phyloP scores from a whole-genome alignment of 2,329 filamentous ascomycete genomes.

The Taxawa tesnikishii region DNA sequence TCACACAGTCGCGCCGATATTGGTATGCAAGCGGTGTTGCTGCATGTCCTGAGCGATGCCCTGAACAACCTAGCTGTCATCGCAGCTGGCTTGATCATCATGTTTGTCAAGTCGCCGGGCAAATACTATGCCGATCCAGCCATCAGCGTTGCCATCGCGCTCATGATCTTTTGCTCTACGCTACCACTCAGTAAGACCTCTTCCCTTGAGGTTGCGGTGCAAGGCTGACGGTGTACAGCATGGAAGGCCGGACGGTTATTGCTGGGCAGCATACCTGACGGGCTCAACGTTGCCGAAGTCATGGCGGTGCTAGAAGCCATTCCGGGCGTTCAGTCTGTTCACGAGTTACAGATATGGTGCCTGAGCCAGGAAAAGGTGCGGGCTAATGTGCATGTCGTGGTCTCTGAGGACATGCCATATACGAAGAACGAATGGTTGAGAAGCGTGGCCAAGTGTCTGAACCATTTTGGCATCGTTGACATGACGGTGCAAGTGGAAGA shows the following conservation, averaged over 20 bases:
- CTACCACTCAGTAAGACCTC: conserved; percentile 45
- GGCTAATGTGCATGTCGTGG: conserved; percentile 56
- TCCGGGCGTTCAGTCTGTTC: conserved; percentile 52
- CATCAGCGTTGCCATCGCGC: conserved; percentile 53
- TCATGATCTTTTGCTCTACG: conserved; percentile 45
- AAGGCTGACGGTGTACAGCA: conserved; percentile 21
- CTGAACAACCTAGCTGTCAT: conserved; percentile 70
- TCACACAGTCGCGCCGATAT: too few species aligned
- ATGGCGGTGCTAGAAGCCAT: conserved; percentile 59
- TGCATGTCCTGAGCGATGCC: conserved; percentile 62
- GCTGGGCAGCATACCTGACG: conserved; percentile 51
- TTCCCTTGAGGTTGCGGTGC: too few species aligned
- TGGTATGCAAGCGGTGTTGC: conserved; percentile 57
- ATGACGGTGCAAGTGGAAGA: conserved; percentile 6
- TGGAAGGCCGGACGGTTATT: conserved; percentile 53
- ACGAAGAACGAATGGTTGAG: conserved; percentile 3
- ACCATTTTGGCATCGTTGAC: conserved; percentile 4
- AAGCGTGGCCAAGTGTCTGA: conserved; percentile 2
- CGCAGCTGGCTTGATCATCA: conserved; percentile 55
- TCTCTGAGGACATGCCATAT: conserved; percentile 25
- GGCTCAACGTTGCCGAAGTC: conserved; percentile 49
- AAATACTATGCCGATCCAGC: conserved; percentile 63
- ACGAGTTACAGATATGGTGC: conserved; percentile 64
- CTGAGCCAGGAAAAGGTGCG: conserved; percentile 58
- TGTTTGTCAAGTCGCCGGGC: conserved; percentile 44